Conservation (phyloP, 345 rosid species). For the Brassica incana region DNA sequence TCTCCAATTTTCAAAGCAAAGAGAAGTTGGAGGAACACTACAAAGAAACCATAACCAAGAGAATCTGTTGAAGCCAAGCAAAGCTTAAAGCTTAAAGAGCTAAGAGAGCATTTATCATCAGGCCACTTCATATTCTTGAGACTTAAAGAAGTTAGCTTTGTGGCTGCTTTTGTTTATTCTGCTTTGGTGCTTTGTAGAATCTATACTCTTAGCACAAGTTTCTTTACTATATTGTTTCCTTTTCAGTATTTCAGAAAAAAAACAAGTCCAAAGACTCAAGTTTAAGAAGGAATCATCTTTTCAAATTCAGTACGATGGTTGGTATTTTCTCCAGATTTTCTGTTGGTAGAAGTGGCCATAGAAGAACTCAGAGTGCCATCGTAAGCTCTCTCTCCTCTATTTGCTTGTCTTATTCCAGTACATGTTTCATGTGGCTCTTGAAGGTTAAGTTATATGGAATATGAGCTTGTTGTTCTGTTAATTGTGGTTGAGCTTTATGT, state of each 20-base stretch:
- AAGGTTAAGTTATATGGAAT: background rate
- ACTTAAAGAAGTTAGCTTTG: conserved; percentile 10
- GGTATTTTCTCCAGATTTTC: conserved; percentile 88
- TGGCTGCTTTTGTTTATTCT: conserved; percentile 26
- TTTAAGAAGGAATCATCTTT: conserved; percentile 15
- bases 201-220: conserved; percentile 24
- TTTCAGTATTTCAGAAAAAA: background rate
- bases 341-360: conserved; percentile 61
- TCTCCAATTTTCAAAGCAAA: conserved; percentile 10
- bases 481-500: conserved; percentile 2
- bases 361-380: conserved; percentile 76
- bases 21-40: conserved; percentile 1
- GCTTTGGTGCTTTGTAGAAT: conserved; percentile 33
- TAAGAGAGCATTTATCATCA: conserved; percentile 8
- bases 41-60: conserved; percentile 6
- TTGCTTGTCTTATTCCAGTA: background rate
- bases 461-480: conserved; percentile 2
- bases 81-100: conserved; percentile 24
- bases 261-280: background rate
- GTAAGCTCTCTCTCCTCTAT: conserved; percentile 45
- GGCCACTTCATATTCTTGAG: conserved; percentile 5
- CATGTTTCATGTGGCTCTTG: background rate
- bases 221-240: conserved; percentile 14
- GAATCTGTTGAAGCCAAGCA: conserved; percentile 30
- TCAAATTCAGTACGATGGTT: conserved; percentile 52